These are phyloP conservation scores for Jatropha curcas DNA, from an alignment of 345 rosid species.

Conservation along the genomic window DNA sequence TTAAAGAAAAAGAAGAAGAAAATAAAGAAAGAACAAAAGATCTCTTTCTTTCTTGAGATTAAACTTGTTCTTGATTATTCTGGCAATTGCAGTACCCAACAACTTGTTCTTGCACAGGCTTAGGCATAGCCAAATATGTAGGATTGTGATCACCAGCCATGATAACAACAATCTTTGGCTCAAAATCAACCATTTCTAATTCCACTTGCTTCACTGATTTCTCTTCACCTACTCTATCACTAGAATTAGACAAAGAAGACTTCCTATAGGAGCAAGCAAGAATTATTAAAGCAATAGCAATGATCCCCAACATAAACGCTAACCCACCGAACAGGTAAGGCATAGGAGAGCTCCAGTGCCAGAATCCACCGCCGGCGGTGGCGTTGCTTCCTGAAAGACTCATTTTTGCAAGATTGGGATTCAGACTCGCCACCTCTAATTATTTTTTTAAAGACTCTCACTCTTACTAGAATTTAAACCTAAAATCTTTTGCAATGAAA, in stretches of 20 bases:
- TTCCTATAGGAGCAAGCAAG: slow-evolving; percentile 32
- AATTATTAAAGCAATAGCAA: slow-evolving; percentile 26
- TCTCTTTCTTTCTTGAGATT: background rate
- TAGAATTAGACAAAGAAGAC: background rate
- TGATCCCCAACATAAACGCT: slow-evolving; percentile 22
- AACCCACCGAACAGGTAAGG: slow-evolving; percentile 32
- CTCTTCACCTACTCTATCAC: background rate
- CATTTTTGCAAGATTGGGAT: background rate
- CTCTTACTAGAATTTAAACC: no score
- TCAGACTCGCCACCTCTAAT: no score
- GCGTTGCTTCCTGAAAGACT: slow-evolving; percentile 8
- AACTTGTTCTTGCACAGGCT: background rate
- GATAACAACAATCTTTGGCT: slow-evolving; percentile 25
- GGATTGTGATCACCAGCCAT: slow-evolving; percentile 29
- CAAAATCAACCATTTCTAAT: background rate
- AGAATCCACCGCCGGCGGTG: background rate
- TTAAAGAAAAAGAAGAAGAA: background rate
- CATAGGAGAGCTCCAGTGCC: slow-evolving; percentile 28
- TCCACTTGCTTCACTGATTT: background rate
- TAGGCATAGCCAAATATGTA: slow-evolving; percentile 11
- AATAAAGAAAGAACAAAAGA: background rate
- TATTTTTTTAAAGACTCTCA: no score
- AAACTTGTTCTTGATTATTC: background rate
- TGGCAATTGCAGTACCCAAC: background rate
- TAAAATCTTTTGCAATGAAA: background rate